phyloP scores from a whole-genome alignment of 371 early-diverging fungal species.

The Chytridium lagenaria region DNA sequence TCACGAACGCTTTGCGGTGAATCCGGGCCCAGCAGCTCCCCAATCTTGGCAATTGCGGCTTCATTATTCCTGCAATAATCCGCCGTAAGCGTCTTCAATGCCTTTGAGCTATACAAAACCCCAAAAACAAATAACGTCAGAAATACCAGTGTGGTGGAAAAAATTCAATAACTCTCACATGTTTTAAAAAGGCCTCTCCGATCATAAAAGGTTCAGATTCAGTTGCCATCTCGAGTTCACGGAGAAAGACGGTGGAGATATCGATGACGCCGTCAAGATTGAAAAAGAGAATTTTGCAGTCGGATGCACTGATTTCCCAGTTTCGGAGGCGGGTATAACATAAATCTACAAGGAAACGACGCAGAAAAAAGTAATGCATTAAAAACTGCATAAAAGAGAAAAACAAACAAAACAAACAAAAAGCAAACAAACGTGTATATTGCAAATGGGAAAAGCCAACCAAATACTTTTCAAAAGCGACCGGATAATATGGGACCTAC shows the following conservation, averaged over 20 bases:
- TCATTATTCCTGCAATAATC: slow-evolving; percentile 81
- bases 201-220: slow-evolving; percentile 51
- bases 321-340: slow-evolving; percentile 56
- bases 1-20: slow-evolving; percentile 51
- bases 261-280: slow-evolving; percentile 66
- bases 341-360: slow-evolving; percentile 41
- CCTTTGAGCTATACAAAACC: slow-evolving; percentile 29
- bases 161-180: slow-evolving; percentile 57
- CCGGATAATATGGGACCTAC: too few species aligned
- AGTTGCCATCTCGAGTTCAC: slow-evolving; percentile 55
- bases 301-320: slow-evolving; percentile 56
- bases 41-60: slow-evolving; percentile 63
- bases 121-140: too few species aligned
- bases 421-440: background rate
- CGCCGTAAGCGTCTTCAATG: slow-evolving; percentile 69
- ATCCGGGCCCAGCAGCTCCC: slow-evolving; percentile 58
- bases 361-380: background rate
- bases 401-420: background rate
- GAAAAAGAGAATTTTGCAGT: slow-evolving; percentile 67
- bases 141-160: too few species aligned
- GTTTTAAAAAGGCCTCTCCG: slow-evolving; percentile 63
- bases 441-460: too few species aligned
- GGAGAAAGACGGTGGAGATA: slow-evolving; percentile 57
- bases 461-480: too few species aligned
- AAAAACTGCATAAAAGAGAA: background rate